Base-by-base conservation (phyloP, 768 basidiomycete genomes). In the Tubosaeta sp. region DNA sequence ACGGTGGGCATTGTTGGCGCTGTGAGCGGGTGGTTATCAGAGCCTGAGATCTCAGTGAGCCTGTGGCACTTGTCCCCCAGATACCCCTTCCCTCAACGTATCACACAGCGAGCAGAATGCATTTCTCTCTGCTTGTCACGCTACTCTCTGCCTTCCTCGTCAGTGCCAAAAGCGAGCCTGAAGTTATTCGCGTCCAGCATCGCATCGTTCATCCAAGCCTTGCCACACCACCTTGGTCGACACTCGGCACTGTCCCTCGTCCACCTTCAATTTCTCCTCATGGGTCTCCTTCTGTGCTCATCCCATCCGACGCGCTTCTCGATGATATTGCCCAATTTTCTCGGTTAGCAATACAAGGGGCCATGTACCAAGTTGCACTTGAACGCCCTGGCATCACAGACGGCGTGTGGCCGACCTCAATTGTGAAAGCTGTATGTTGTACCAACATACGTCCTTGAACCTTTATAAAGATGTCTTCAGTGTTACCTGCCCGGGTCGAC, bases 1-100 rank as follows among this genome's bases (percentile, higher is more conserved):
- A 99, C 79, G 56, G 96, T 98, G 53, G 96, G 96, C 96, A 94
- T 95, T 43, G 57, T 65, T 27, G 2, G 21, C 34, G 19, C n/a
- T n/a, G n/a, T n/a, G n/a, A n/a, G n/a, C n/a, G n/a, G n/a, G n/a
- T n/a, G n/a, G n/a, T n/a, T n/a, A n/a, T 34, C 5, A 29, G 27
- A 29, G 16, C n/a, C 14, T 14, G 44, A 4, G 21, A 32, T 8
- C 31, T 22, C 12, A 2, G 11, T 13, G 35, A 6, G 35, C 35
- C 14, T 18, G 19, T 31, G 19, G 22, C 43, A 46, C 55, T 40
- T 31, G 53, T 27, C 59, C 59, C 63, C 56, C 50, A 6, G 55
- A 63, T 48, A 68, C 64, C 48, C 16, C 43, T 39, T 44, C 34
- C 39, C 14, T 50, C 41, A 6, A 49, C 46, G 27, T 44, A 13